A percentile compares a stretch with the other conserved stretches of the same genome.
These are phyloP conservation scores for Globisporangium cederbergense DNA, from an alignment of 352 stramenopile genomes.

Conservation along the genomic window DNA sequence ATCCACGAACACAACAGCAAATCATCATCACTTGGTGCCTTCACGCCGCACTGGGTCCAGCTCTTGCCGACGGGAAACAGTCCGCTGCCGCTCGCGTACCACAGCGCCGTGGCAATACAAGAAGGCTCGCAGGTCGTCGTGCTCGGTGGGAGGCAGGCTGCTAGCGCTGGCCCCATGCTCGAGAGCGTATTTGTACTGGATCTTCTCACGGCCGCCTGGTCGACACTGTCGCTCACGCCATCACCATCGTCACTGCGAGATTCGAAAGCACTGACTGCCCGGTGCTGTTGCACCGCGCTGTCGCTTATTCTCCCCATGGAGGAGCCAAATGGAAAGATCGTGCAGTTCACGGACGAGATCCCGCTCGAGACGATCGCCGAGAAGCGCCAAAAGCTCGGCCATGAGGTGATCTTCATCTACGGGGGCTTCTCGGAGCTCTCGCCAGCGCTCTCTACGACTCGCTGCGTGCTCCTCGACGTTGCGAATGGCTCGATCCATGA, in stretches of 20 bases:
- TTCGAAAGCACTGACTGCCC: constrained; percentile 18
- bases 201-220: constrained; percentile 43
- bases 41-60: constrained; percentile 29
- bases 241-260: constrained; percentile 2
- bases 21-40: not conserved
- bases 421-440: constrained; percentile 44
- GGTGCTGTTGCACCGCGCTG: constrained; percentile 34
- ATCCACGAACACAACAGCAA: constrained; percentile 8
- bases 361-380: constrained; percentile 15
- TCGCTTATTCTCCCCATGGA: constrained; percentile 30
- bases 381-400: not conserved
- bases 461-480: constrained; percentile 43
- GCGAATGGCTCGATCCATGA: constrained; percentile 24
- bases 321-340: constrained; percentile 16
- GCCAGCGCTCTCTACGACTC: constrained; percentile 19
- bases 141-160: constrained; percentile 34
- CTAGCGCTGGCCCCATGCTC: constrained; percentile 22
- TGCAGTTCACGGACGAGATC: constrained; percentile 20
- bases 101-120: constrained; percentile 33
- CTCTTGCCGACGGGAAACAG: constrained; percentile 44
- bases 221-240: constrained; percentile 19
- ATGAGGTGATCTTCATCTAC: constrained; percentile 45
- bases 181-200: constrained; percentile 47
- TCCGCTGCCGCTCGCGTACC: constrained; percentile 47
- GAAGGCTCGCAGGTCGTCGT: constrained; percentile 41